Conservation (phyloP, 2,329 filamentous ascomycete species). For the Claviceps citrina region DNA sequence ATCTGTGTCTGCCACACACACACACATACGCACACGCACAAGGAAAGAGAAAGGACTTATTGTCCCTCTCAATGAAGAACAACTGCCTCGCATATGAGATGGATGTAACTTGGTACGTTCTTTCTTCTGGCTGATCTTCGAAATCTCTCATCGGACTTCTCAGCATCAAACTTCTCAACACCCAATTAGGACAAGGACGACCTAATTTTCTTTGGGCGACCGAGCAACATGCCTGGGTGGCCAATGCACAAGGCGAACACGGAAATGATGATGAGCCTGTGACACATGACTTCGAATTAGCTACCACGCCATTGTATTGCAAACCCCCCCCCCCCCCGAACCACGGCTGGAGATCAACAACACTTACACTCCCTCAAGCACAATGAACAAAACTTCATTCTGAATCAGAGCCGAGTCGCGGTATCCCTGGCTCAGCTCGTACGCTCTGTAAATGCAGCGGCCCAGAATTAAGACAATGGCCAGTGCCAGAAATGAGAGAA, state of each 20-base stretch:
- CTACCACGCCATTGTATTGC: too few species aligned
- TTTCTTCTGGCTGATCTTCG: not conserved
- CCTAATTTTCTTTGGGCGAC: not conserved
- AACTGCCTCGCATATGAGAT: too few species aligned
- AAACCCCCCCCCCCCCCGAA: too few species aligned
- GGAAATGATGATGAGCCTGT: slow-evolving; percentile 20
- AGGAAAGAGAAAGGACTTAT: too few species aligned
- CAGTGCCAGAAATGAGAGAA: slow-evolving; percentile 34
- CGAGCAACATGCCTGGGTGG: slow-evolving; percentile 20
- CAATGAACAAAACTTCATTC: slow-evolving; percentile 36
- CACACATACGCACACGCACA: too few species aligned
- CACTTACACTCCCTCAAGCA: slow-evolving; percentile 33
- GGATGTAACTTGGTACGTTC: not conserved
- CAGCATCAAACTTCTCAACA: not conserved
- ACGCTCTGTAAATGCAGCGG: slow-evolving; percentile 46
- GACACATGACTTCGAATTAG: too few species aligned
- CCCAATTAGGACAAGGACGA: not conserved
- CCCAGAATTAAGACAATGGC: slow-evolving; percentile 45
- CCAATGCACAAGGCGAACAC: slow-evolving; percentile 22
- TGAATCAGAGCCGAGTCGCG: slow-evolving; percentile 34
- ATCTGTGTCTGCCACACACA: too few species aligned
- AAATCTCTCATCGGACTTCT: too few species aligned
- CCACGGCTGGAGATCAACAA: not conserved
- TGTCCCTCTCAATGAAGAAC: too few species aligned
- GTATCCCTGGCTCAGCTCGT: slow-evolving; percentile 50